Base-by-base conservation (phyloP, 768 basidiomycete genomes). In the Psilocybe azurescens region DNA sequence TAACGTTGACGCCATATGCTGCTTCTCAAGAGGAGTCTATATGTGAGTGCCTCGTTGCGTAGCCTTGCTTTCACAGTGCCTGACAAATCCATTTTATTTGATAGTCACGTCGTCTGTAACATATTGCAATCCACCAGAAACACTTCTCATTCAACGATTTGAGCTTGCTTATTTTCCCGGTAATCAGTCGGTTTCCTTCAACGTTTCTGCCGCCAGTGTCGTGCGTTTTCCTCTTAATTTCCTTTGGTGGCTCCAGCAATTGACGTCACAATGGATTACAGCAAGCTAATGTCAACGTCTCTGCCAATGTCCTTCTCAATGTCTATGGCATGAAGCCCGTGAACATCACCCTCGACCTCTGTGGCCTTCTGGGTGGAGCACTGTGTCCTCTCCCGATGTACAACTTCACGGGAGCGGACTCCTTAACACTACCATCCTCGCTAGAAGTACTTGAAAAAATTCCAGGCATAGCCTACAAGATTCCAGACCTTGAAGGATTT, bases 401-500 rank as follows among this genome's bases (percentile, higher is more conserved):
- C 79, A 92, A 95, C 69, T 96, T 97, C 70, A 89, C 87, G n/a
- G 95, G 94, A 51, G 83, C 88, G 5, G 89, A 90, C 70, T 83
- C 88, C 3, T 75, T 94, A 56, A 76, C 83, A 3, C 78, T 94
- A 0, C 90, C 91, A 0, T 70, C 81, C 32, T 84, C 86, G 24
- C 73, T 90, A 49, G 81, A 83, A 46, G 78, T 93, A 46, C 69
- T 80, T 20, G 74, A 79, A 39, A 74, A 77, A 60, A 81, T 96
- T n/a, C 95, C 95, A 0, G 74, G 74, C 20, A 92, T 97, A 55
- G 94, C 93, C 0, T 99, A 88, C 74, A 77, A 81, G 46, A 90
- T 99, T 39, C 97, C 97, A 4, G 93, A 99, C 75, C 81, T 98
- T 5, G 95, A 98, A 72, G 95, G 92, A 16, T 95, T 86, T 69